Base-by-base conservation (phyloP, 2,329 filamentous ascomycete genomes). In the Neonectria faginata region DNA sequence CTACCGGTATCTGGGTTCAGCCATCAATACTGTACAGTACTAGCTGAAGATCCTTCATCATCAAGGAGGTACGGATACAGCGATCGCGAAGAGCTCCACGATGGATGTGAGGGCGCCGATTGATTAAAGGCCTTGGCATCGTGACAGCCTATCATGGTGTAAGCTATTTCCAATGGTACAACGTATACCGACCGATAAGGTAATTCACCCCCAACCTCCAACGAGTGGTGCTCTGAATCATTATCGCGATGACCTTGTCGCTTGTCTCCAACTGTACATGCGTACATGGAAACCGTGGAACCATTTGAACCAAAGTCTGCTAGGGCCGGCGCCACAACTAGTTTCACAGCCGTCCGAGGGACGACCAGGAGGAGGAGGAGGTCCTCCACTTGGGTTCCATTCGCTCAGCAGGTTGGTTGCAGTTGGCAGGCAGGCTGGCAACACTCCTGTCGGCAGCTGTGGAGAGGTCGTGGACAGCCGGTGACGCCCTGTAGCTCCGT, bases 101-200 rank as follows among this genome's bases (percentile, higher is more conserved):
- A 45, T 27, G 33, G 36, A 18, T 45, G 9, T 5, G 27, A 22
- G 51, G 7, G 3, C 20, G 11, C 27, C 16, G 51, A 58, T 54
- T 48, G 60, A 55, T 54, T 63, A 47, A 25, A 53, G 16, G 18
- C 22, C 42, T 50, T 50, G 36, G 60, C 55, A 27, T 22, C 27
- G 27, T 20, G 44, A 44, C 42, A 48, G 45, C 36, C 50, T 55
- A 50, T 63, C 50, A 58, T 54, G 22, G 44, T 41, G 22, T 39
- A 22, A 22, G 11, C 33, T 25, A 10, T 25, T 12, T 47, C 11
- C 33, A 55, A 45, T 50, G 31, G 29, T 51, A 51, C 27, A 12
- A 2, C 12, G 48, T 36, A 52, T 25, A 25, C 25, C 25, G 25
- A 25, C 51, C 31, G 33, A 33, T 31, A 22, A 29, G 44, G n/a